Evolutionary conservation across 2,329 filamentous ascomycete species (phyloP), one percentile per base, ranked within the genome.

Genomic region (Ceratocystiopsis brevicomis): DNA sequence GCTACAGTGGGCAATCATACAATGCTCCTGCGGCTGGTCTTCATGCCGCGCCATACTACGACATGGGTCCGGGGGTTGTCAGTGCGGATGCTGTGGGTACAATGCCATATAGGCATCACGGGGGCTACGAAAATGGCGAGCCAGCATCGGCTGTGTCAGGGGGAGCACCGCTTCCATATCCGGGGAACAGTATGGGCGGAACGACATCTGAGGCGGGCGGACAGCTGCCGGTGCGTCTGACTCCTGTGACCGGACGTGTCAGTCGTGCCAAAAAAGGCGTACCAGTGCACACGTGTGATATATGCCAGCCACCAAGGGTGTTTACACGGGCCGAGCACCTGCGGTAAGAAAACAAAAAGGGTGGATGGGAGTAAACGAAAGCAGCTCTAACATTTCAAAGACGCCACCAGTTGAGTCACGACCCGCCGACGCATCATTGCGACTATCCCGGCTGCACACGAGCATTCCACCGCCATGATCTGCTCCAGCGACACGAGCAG

Each of bases 381-480:
- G 12, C 36, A 14, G n/a, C 14, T 5, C 25, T 18, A 11, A 15
- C 42, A 44, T 40, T 18, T 34, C 5, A 21, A 4, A 49, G 48
- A 30, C 48, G 48, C 6, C 48, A 50, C 35, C 46, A 77, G 54
- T 63, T 48, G 17, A 42, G 37, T 25, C 46, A 48, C 25, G 17
- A 40, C 11, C 17, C 32, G 42, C 69, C 74, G 21, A 61, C 63
- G 38, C 65, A 66, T 50, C 57, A 58, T 35, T 78, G 74, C 48
- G 60, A 56, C 3, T 62, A 66, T 44, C 62, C 65, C 15, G 66
- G 68, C 36, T 78, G 74, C 53, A 69, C 67, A 36, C 68, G 67
- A 47, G 60, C 63, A 14, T 78, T 78, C 48, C 67, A 75, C 49
- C 66, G 74, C 43, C 64, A 67, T 39, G 74, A 78, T 53, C 57